phyloP scores from a whole-genome alignment of 129 eudicot species.

The Flaveria robusta region DNA sequence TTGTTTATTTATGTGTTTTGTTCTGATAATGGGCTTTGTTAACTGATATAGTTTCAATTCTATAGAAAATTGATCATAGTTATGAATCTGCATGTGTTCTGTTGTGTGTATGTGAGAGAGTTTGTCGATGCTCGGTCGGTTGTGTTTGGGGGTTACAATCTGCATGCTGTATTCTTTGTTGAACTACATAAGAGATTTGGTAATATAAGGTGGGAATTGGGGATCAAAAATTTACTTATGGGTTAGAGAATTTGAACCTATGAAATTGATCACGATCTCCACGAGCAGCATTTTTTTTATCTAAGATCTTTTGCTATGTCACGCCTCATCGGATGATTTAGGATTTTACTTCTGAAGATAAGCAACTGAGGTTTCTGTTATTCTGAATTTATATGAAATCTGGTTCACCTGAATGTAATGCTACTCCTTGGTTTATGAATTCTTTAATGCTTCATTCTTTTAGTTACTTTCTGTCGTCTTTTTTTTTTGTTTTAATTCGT shows the following conservation, averaged over 20 bases:
- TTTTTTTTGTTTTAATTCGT: background rate
- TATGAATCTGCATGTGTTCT: background rate
- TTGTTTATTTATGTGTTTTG: background rate
- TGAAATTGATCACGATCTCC: background rate
- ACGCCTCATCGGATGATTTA: conserved; percentile 5
- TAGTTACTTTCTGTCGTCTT: background rate
- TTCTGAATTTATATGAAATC: conserved; percentile 3
- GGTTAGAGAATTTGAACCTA: background rate
- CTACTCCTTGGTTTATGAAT: background rate
- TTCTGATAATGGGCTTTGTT: background rate
- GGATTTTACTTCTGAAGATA: conserved; percentile 14
- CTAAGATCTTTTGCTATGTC: background rate
- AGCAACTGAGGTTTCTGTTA: background rate
- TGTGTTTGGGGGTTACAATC: background rate
- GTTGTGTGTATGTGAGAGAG: background rate
- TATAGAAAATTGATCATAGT: background rate
- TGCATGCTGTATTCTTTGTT: background rate
- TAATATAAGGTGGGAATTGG: conserved; percentile 8
- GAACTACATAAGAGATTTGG: background rate
- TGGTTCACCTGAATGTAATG: conserved; percentile 4
- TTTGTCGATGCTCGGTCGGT: background rate
- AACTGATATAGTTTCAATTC: background rate
- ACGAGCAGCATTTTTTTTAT: background rate
- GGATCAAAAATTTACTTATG: background rate
- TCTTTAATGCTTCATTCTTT: background rate